Base-by-base conservation (phyloP, 345 rosid genomes). In the Aquilaria malaccensis region DNA sequence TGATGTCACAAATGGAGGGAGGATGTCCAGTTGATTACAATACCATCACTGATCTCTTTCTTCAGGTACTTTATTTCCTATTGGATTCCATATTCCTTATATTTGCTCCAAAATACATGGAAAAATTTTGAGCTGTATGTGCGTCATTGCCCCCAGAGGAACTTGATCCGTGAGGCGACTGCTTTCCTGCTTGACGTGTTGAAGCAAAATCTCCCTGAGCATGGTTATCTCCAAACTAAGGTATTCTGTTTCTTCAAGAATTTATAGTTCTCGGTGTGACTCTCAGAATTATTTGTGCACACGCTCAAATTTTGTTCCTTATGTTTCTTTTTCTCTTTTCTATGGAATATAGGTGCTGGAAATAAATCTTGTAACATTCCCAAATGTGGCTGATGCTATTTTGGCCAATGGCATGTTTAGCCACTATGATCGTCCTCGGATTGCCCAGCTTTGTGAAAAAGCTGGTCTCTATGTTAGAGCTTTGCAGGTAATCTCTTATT, bases 1-100 rank as follows among this genome's bases (percentile, higher is more conserved):
- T 88, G 99, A 95, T 95, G 99, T 91, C 99, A 54, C 96, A 95
- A 82, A 95, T 95, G 99, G 96, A 91, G 79, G 99, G 96, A 55
- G 99, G 99, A 50, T 88, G 96, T 73, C 97, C 99, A 13, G 75
- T 95, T 72, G 99, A 95, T 72, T 88, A 79, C 80, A 95, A 95
- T 62, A 95, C 96, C 65, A 88, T 95, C 62, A 91, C 99, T 30
- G 99, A 95, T 87, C 95, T 95, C 46, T 95, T 95, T 66, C 97
- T 95, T 72, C 99, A 95, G 99, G 99, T 95, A 48, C 67, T n/a
- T 45, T 41, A 33, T 30, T 41, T 51, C 46, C 30, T n/a, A 47
- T n/a, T 13, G 6, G 47, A 61, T 45, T 30, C 52, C 9, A 9
- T 55, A 11, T 47, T 13, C 2, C 37, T 50, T 55, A 30, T 52